Base-by-base conservation (phyloP, 805 yeast species). In the Lipomyces starkeyi region DNA sequence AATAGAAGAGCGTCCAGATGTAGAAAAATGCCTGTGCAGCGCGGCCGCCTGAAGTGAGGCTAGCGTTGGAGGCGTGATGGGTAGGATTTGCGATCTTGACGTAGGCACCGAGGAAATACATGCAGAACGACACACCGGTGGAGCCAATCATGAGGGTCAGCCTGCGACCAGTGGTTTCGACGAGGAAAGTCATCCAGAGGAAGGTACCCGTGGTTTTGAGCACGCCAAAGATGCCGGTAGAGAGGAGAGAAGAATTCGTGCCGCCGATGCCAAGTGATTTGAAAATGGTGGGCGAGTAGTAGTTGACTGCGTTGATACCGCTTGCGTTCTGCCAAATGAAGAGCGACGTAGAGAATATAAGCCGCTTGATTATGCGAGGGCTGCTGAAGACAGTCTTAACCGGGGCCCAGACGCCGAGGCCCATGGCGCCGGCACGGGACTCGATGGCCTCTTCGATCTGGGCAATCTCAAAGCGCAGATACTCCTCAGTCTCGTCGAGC, bases 181-280 rank as follows among this genome's bases (percentile, higher is more conserved):
- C 64, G 3, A 67, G 59, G 25, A 60, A 63, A 14, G 54, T 40
- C 61, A 67, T 57, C 70, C 70, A 67, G 4, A 67, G 52, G 20
- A 67, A 9, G 3, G 61, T 55, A 6, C 61, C 58, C 25, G 37
- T 49, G 4, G 70, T 58, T 70, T 85, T 85, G 58, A 84, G 77
- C 49, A 84, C 77, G 35, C 88, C 88, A 74, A 84, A 84, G 63
- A 85, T 77, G 62, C 88, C 88, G 7, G 87, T 84, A 2, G 87
- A 83, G 22, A 83, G 79, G 57, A 85, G 78, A 1, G 83, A 81
- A 0, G 86, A 81, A 59, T 81, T 78, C 7, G 81, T 74, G 1
- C 86, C 84, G 43, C 75, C 74, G 22, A 85, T 80, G 20, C 88
- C 88, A 66, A 85, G 78, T 2, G 85, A 79, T 68, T 80, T 77